Percentiles rank a stretch among this genome's conserved stretches.
Evolutionary conservation across 257 asterid genomes (phyloP).

Genomic region (Apocynum venetum): DNA sequence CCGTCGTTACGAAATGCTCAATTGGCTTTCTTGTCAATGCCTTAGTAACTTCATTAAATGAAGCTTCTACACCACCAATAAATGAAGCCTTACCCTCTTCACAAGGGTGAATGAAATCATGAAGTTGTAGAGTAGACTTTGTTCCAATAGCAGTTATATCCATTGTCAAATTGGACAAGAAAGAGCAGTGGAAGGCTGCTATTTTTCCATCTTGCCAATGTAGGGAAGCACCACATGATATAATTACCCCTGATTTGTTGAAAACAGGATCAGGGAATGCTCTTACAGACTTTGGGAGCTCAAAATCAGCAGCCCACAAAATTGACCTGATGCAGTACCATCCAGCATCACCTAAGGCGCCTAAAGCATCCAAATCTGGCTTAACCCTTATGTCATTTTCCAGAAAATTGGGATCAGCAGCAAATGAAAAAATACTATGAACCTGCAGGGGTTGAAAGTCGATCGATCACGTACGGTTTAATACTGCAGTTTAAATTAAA

Average conservation of each 20-base stretch:
- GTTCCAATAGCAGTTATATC: constrained; percentile 50
- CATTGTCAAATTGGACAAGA: constrained; percentile 44
- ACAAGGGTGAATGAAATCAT: constrained; percentile 50
- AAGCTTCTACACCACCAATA: constrained; percentile 25
- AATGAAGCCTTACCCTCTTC: constrained; percentile 48
- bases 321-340: constrained; percentile 38
- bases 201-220: constrained; percentile 39
- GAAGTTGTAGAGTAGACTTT: constrained; percentile 48
- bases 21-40: constrained; percentile 19
- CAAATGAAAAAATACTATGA: no score
- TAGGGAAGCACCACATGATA: constrained; percentile 40
- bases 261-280: constrained; percentile 27
- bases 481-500: no score
- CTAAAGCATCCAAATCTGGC: constrained; percentile 45
- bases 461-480: no score
- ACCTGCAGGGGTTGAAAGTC: no score
- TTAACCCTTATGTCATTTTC: no score
- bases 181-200: constrained; percentile 60
- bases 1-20: constrained; percentile 31
- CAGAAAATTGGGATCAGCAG: no score
- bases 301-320: constrained; percentile 30
- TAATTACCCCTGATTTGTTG: constrained; percentile 34
- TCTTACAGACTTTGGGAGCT: constrained; percentile 34
- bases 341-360: constrained; percentile 43
- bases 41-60: constrained; percentile 24